Evolutionary conservation across 2,329 filamentous ascomycete species (phyloP), one percentile per base, ranked within the genome.

Genomic region (Microcyclospora pomicola): DNA sequence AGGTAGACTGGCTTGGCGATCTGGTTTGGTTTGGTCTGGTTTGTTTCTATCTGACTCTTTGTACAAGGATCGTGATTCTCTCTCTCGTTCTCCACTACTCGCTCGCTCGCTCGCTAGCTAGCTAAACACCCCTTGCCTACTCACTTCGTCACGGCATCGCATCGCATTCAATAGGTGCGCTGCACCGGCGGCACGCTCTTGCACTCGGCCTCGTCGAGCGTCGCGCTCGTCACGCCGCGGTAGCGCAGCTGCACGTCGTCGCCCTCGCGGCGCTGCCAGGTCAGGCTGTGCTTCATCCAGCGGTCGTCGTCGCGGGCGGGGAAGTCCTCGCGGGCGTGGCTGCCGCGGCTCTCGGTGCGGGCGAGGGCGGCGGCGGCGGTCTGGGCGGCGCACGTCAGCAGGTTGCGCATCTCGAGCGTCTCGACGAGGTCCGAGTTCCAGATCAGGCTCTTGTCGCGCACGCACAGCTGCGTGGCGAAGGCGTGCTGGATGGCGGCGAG

Each of bases 391-490:
- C 64, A 66, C 2, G 64, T 66, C 9, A 68, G 47, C 3, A 68
- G 38, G 49, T 68, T 69, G 19, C 64, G 48, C 44, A 64, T 47
- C 46, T 68, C 66, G 1, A 69, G 51, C 9, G 65, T 66, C 48
- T 68, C 66, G 2, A 68, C 53, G 2, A 69, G 48, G 41, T 69
- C 65, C 1, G 53, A 59, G 42, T 69, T 69, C 66, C 66, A 68
- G n/a, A 69, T 64, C 42, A 69, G 48, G 13, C 55, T 61, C 37
- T 58, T 55, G 41, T 69, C 66, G 2, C 53, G 60, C 2, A 68
- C 47, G 0, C 46, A 47, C 2, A 69, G 39, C 10, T 59, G 48
- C 5, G 44, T 50, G 11, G 45, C 47, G 39, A 66, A 68, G 5
- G 52, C 47, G 0, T 45, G 33, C 37, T 64, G 58, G 5, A 67